Evolutionary conservation across 495 filamentous ascomycete genomes (phyloP), one percentile per base, ranked within the genome.

Genomic region (Margaritispora aquatica): DNA sequence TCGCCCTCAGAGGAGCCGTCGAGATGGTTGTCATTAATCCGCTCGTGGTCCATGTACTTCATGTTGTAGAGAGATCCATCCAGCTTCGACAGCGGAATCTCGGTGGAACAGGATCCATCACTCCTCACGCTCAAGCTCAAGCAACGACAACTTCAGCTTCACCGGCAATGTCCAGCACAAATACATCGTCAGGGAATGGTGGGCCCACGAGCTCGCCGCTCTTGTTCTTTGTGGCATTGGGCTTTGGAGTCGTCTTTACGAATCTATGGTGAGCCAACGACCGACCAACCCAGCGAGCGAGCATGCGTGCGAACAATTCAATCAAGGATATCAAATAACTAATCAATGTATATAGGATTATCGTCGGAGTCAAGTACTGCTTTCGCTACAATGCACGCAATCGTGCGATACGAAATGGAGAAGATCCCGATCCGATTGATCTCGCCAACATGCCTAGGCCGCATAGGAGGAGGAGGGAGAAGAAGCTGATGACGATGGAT

Each of bases 281-380:
- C n/a, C n/a, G n/a, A n/a, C n/a, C n/a, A n/a, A n/a, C n/a, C n/a
- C n/a, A n/a, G n/a, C n/a, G n/a, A n/a, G n/a, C n/a, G n/a, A n/a
- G n/a, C n/a, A n/a, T n/a, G n/a, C n/a, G 23, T n/a, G 2, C 13
- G 19, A 46, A 19, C 7, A 34, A 26, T 26, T 26, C 24, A 23
- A 19, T 48, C 19, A 27, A 29, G 54, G 46, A 38, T 24, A 48
- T 48, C 19, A 58, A 17, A 26, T 57, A 57, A n/a, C n/a, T 61
- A 63, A 61, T 62, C 55, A 13, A 36, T 53, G 2, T 34, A 9
- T 13, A 46, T 66, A 97, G 94, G 94, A 98, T 98, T 70, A 98
- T 98, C 67, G 94, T 98, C 63, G 94, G 94, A 38, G 94, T 98
- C 52, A 98, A 98, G 73, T 98, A 98, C 73, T 98, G 94, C 74